Conservation (phyloP, 2,329 filamentous ascomycete genomes). For the Sporothrix sp. region DNA sequence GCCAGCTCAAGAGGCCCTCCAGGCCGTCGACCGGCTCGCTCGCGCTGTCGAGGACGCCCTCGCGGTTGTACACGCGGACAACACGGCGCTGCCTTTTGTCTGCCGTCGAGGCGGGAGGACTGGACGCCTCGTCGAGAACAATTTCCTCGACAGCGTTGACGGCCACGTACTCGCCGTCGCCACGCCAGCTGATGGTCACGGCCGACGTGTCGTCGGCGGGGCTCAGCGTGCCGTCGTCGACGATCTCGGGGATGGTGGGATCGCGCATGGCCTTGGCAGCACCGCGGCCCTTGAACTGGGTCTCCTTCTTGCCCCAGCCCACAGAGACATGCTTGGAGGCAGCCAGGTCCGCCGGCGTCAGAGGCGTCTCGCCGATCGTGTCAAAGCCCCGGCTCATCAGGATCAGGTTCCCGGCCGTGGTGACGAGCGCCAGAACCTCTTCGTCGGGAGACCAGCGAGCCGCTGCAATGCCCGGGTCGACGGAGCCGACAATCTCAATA, state of each 20-base stretch:
- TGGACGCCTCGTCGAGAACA: neutral
- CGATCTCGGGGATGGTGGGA: slow-evolving; percentile 85
- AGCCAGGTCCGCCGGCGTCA: slow-evolving; percentile 68
- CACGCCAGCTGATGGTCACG: slow-evolving; percentile 79
- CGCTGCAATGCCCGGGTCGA: slow-evolving; percentile 82
- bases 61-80: slow-evolving; percentile 81
- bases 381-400: slow-evolving; percentile 94
- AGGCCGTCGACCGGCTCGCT: slow-evolving; percentile 90
- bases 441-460: slow-evolving; percentile 94
- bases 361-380: slow-evolving; percentile 62
- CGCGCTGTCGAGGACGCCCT: slow-evolving; percentile 83
- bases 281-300: slow-evolving; percentile 88
- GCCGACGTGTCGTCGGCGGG: slow-evolving; percentile 55
- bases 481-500: slow-evolving; percentile 91
- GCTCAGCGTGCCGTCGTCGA: slow-evolving; percentile 75
- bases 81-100: slow-evolving; percentile 52
- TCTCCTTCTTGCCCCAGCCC: slow-evolving; percentile 97
- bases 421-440: slow-evolving; percentile 76
- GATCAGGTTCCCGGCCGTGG: slow-evolving; percentile 61
- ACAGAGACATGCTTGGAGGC: slow-evolving; percentile 92
- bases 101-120: no score
- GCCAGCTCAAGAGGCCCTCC: slow-evolving; percentile 82
- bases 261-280: slow-evolving; percentile 81
- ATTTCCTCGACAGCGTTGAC: slow-evolving; percentile 62
- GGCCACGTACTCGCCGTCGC: slow-evolving; percentile 84